Conservation (phyloP, 192 early-diverging fungal genomes). For the Radiomyces spectabilis region DNA sequence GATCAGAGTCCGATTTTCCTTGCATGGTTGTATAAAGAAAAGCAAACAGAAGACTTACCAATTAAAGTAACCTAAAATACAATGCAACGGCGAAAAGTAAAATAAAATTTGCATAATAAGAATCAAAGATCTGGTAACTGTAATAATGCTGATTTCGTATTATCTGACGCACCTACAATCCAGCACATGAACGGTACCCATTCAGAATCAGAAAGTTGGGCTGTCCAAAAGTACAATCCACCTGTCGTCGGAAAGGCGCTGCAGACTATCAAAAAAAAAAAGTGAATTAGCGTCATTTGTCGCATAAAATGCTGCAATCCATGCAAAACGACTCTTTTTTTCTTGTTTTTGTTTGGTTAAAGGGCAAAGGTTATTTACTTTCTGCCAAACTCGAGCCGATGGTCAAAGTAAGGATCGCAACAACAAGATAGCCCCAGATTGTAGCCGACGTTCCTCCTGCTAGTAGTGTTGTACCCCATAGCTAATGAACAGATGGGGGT, state of each 20-base stretch:
- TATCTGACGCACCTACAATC: slow-evolving; percentile 40
- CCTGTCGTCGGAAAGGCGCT: slow-evolving; percentile 37
- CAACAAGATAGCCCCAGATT: slow-evolving; percentile 40
- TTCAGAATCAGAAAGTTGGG: slow-evolving; percentile 26
- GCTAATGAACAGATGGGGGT: no score
- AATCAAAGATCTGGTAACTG: no score
- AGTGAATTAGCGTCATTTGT: no score
- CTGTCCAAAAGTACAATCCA: slow-evolving; percentile 42
- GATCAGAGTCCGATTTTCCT: no score
- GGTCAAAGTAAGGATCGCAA: slow-evolving; percentile 32
- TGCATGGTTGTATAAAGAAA: not conserved
- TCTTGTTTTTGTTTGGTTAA: no score
- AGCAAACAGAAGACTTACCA: not conserved
- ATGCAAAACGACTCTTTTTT: no score
- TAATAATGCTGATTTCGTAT: no score
- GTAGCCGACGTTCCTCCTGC: slow-evolving; percentile 34
- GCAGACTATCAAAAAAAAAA: not conserved
- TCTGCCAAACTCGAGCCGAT: slow-evolving; percentile 36
- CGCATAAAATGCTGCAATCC: no score
- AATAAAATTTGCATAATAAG: no score
- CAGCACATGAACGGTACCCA: slow-evolving; percentile 39
- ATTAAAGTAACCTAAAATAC: slow-evolving; percentile 33
- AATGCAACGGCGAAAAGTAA: no score
- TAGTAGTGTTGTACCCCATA: slow-evolving; percentile 29
- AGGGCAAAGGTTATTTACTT: no score